Conservation (phyloP, 305 asterid genomes). For the Fraxinus sp. region DNA sequence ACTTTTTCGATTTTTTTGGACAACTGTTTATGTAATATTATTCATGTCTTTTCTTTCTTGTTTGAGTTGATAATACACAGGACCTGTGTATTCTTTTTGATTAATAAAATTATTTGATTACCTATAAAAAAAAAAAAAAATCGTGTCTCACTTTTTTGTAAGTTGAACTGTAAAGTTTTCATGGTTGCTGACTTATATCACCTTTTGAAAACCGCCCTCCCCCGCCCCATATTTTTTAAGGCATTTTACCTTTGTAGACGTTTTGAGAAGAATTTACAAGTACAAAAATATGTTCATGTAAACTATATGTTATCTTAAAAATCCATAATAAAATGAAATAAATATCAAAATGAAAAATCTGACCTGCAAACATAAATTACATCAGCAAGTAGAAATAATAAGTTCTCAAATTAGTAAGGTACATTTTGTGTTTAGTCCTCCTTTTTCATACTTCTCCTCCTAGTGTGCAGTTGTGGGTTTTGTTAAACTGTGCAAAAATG, state of each 20-base stretch:
- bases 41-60: too few relatives aligned
- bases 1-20: neutral
- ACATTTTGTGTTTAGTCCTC: neutral
- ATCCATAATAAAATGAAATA: neutral
- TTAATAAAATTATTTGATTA: too few relatives aligned
- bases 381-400: neutral
- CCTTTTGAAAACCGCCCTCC: neutral
- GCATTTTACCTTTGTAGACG: neutral
- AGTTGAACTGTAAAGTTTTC: neutral
- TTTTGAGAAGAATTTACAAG: neutral
- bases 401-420: neutral
- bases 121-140: too few relatives aligned
- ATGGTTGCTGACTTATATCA: neutral
- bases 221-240: neutral
- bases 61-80: too few relatives aligned
- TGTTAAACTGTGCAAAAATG: neutral
- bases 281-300: neutral
- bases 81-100: too few relatives aligned
- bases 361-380: neutral
- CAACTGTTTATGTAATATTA: neutral
- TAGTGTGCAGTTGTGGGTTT: neutral
- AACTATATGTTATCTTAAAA: too few relatives aligned
- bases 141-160: neutral
- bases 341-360: neutral
- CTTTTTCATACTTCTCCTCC: neutral